These are phyloP conservation scores for Fistulinella cinereoalba DNA, from an alignment of 1,284 basidiomycete species.

Conservation along the genomic window DNA sequence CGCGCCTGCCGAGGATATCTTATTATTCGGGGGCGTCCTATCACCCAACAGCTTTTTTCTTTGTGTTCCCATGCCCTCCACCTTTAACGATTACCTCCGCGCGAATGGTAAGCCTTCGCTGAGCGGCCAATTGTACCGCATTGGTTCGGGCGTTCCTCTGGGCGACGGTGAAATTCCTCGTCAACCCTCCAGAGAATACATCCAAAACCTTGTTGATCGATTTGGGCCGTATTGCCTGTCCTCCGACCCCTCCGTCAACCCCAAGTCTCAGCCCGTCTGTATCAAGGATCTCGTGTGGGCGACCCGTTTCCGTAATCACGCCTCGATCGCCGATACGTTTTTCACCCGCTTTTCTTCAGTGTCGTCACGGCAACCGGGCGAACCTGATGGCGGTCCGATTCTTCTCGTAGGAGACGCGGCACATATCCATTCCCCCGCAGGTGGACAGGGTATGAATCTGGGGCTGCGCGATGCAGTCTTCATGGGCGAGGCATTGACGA, in stretches of 20 bases:
- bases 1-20: background rate
- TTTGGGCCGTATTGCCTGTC: constrained; percentile 32
- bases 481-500: constrained; percentile 28
- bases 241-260: constrained; percentile 24
- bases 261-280: constrained; percentile 13
- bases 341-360: constrained; percentile 27
- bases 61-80: constrained; percentile 25
- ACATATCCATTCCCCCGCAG: constrained; percentile 45
- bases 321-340: constrained; percentile 35
- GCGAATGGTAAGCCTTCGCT: constrained; percentile 9
- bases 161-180: constrained; percentile 33
- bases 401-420: constrained; percentile 44
- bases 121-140: constrained; percentile 29
- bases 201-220: constrained; percentile 38
- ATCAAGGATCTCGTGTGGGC: constrained; percentile 38
- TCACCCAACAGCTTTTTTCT: constrained; percentile 31
- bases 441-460: constrained; percentile 50
- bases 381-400: constrained; percentile 20
- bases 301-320: constrained; percentile 40
- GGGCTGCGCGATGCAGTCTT: constrained; percentile 43
- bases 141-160: constrained; percentile 35
- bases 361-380: background rate
- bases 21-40: constrained; percentile 5
- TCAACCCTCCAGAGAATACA: constrained; percentile 32
- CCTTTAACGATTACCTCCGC: constrained; percentile 25